Conservation (phyloP, 768 basidiomycete genomes). For the Amanita exitialis region DNA sequence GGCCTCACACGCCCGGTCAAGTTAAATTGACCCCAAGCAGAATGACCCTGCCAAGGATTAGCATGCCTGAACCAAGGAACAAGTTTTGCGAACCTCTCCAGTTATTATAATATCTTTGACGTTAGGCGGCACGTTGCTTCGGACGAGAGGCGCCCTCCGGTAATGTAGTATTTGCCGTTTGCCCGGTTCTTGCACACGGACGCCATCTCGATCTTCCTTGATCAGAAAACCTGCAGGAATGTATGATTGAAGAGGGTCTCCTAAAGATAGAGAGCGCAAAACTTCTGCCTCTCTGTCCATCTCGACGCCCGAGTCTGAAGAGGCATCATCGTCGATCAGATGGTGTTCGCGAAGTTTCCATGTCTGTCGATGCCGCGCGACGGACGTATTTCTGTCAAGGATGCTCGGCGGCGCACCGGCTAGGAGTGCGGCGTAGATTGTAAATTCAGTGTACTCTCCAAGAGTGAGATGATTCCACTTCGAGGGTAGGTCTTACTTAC, state of each 20-base stretch:
- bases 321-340: constrained; percentile 24
- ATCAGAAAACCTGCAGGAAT: constrained; percentile 46
- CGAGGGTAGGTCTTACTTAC: constrained; percentile 26
- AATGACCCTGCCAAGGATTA: constrained; percentile 56
- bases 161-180: constrained; percentile 20
- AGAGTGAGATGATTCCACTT: not conserved
- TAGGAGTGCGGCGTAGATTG: constrained; percentile 71
- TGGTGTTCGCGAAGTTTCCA: constrained; percentile 83
- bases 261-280: constrained; percentile 34
- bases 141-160: constrained; percentile 14
- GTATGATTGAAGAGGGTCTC: constrained; percentile 54
- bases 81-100: constrained; percentile 47
- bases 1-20: constrained; percentile 72
- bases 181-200: constrained; percentile 38
- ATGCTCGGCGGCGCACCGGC: constrained; percentile 53
- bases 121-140: constrained; percentile 8
- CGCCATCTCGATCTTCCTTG: constrained; percentile 34
- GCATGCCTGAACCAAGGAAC: not conserved
- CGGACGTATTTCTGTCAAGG: constrained; percentile 55
- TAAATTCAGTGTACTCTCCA: constrained; percentile 72
- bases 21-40: constrained; percentile 84
- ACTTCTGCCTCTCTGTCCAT: constrained; percentile 12
- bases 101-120: constrained; percentile 58
- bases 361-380: constrained; percentile 81
- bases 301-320: constrained; percentile 23